These are phyloP conservation scores for Geotrichum australiense DNA, from an alignment of 1,139 yeast species.

Conservation along the genomic window DNA sequence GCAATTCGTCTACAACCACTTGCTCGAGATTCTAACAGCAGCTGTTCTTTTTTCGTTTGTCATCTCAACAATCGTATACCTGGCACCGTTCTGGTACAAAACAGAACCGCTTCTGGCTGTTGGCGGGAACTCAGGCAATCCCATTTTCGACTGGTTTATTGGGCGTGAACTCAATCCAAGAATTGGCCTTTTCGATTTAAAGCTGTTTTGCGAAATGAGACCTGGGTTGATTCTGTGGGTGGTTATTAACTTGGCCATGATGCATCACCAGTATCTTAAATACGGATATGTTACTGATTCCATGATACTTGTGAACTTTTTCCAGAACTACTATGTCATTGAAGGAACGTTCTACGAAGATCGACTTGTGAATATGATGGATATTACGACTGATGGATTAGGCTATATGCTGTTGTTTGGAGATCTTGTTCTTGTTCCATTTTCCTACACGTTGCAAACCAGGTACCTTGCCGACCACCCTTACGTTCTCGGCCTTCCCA, in stretches of 20 bases:
- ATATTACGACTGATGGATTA: slow-evolving; percentile 91
- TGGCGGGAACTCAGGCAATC: slow-evolving; percentile 79
- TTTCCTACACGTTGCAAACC: slow-evolving; percentile 80
- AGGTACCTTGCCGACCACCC: slow-evolving; percentile 69
- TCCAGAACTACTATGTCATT: slow-evolving; percentile 76
- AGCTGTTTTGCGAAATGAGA: slow-evolving; percentile 85
- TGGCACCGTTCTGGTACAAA: slow-evolving; percentile 43
- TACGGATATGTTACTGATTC: slow-evolving; percentile 65
- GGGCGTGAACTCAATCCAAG: slow-evolving; percentile 96
- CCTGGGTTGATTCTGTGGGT: slow-evolving; percentile 93
- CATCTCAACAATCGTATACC: slow-evolving; percentile 59
- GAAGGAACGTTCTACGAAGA: slow-evolving; percentile 92
- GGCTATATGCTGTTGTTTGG: slow-evolving; percentile 96
- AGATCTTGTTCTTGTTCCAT: slow-evolving; percentile 90
- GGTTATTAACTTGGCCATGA: slow-evolving; percentile 66
- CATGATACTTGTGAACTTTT: slow-evolving; percentile 53
- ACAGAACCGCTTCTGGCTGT: slow-evolving; percentile 67
- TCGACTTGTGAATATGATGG: slow-evolving; percentile 90
- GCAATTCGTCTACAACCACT: slow-evolving; percentile 62
- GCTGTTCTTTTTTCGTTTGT: slow-evolving; percentile 57
- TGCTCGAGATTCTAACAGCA: slow-evolving; percentile 56
- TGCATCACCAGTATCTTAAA: slow-evolving; percentile 69
- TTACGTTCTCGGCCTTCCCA: slow-evolving; percentile 46
- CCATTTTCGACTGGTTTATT: slow-evolving; percentile 87
- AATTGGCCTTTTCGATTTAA: slow-evolving; percentile 77